These are phyloP conservation scores for Xerocomellus amylosporus DNA, from an alignment of 768 basidiomycete genomes.

Conservation along the genomic window DNA sequence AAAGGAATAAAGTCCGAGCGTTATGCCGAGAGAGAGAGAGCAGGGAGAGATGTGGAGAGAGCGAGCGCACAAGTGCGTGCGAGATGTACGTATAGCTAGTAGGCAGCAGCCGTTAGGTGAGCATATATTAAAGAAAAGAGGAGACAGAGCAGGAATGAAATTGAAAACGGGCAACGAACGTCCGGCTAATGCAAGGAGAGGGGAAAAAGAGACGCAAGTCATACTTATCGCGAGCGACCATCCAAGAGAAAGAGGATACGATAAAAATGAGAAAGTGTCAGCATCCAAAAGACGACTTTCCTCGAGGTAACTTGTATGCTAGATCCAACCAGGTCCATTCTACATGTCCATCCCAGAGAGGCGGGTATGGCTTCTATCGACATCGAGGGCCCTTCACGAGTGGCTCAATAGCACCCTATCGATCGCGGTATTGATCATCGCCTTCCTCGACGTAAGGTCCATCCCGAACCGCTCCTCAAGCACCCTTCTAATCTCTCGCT, in stretches of 20 bases:
- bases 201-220: neutral
- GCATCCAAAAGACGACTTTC: slow-evolving; percentile 11
- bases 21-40: slow-evolving; percentile 2
- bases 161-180: slow-evolving; percentile 10
- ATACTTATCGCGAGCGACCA: neutral
- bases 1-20: neutral
- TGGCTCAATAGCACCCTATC: slow-evolving; percentile 65
- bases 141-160: neutral
- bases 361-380: neutral
- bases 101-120: neutral
- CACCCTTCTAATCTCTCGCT: slow-evolving; percentile 81
- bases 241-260: slow-evolving; percentile 4
- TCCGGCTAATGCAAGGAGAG: slow-evolving; percentile 7
- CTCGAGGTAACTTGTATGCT: slow-evolving; percentile 14
- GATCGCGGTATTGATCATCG: slow-evolving; percentile 73
- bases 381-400: slow-evolving; percentile 10
- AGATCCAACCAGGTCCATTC: slow-evolving; percentile 25
- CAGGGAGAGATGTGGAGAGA: neutral
- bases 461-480: slow-evolving; percentile 81
- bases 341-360: slow-evolving; percentile 5
- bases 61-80: neutral
- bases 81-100: neutral
- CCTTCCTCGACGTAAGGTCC: slow-evolving; percentile 70
- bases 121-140: neutral
- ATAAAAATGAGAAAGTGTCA: slow-evolving; percentile 9